Evolutionary conservation across 352 stramenopile genomes (phyloP), one percentile per base, ranked within the genome.

Genomic region (Phytophthora pinifolia): DNA sequence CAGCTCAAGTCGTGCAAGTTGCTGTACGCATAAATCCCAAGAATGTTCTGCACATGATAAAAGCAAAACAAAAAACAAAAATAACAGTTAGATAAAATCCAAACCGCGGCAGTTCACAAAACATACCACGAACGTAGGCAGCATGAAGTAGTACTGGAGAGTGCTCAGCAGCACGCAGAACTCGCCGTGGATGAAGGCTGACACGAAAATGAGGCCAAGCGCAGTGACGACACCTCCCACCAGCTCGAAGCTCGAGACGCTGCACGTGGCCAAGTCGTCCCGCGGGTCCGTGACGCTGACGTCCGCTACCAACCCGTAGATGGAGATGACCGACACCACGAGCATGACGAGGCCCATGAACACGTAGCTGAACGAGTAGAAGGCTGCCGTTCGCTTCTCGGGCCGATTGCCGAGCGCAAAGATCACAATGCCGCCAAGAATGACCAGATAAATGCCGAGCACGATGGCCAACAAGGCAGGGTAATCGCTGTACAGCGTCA

Each of bases 21-120:
- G 49, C 76, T 90, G 65, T 88, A 91, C 38, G 77, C 86, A 70
- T 89, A 93, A 41, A 91, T 86, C 32, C 73, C 83, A 34, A 93
- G 79, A 50, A 90, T 90, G 62, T 89, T 91, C 44, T 91, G 71
- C 38, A 90, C 87, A 50, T 62, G 82, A 30, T 39, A 90, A 88
- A 50, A 63, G 81, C 33, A 14, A 10, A n/a, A n/a, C n/a, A n/a
- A n/a, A n/a, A n/a, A n/a, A n/a, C n/a, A 22, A 50, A 31, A 17
- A 13, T 13, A 29, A 50, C 9, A 5, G 37, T 44, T 77, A 76
- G 48, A 89, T 79, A 34, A 88, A 42, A 18, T 72, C 68, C 41
- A 74, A 81, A 67, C 86, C 88, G 59, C 88, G 77, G 33, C 32
- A n/a, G 6, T 27, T 32, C 22, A 22, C 22, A 22, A n/a, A 9